phyloP scores from a whole-genome alignment of 1,284 basidiomycete genomes.

The Hypsizygus ulmarius region DNA sequence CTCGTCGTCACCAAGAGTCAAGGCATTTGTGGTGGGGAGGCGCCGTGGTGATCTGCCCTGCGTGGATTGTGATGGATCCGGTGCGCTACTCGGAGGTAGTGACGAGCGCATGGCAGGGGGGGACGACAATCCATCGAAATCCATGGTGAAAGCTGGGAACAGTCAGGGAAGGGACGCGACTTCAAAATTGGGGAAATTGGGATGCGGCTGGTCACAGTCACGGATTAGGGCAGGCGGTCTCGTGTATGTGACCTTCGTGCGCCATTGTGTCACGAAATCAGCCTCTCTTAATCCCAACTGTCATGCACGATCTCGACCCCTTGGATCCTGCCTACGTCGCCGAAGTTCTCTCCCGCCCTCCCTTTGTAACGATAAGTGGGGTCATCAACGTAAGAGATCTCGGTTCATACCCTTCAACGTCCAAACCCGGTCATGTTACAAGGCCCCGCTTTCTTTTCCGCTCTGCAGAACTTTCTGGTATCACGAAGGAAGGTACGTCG shows the following conservation, averaged over 20 bases:
- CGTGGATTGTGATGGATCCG: constrained; percentile 45
- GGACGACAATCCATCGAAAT: constrained; percentile 38
- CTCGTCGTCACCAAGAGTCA: constrained; percentile 59
- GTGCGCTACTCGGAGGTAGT: constrained; percentile 69
- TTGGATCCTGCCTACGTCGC: constrained; percentile 64
- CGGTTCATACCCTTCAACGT: constrained; percentile 53
- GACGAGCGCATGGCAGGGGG: constrained; percentile 39
- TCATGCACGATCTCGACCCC: constrained; percentile 52
- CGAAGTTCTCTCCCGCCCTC: constrained; percentile 58
- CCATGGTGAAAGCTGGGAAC: constrained; percentile 26
- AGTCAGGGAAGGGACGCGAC: constrained; percentile 28
- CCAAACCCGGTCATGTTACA: constrained; percentile 46
- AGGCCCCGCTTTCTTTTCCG: constrained; percentile 58
- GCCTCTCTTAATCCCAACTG: constrained; percentile 13
- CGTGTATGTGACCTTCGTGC: constrained; percentile 32
- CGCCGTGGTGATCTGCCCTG: constrained; percentile 43
- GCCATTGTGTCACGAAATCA: constrained; percentile 9
- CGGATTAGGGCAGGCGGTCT: constrained; percentile 37
- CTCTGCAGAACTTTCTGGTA: constrained; percentile 64
- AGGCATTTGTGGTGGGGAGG: constrained; percentile 50
- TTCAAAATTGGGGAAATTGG: constrained; percentile 22
- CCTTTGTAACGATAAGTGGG: constrained; percentile 64
- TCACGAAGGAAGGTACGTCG: constrained; percentile 59
- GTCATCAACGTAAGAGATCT: constrained; percentile 73
- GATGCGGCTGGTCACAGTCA: constrained; percentile 20